A percentile compares a stretch with the other conserved stretches of the same genome.
Evolutionary conservation across 768 basidiomycete species (phyloP).

Genomic region (Lentinula detonsa): DNA sequence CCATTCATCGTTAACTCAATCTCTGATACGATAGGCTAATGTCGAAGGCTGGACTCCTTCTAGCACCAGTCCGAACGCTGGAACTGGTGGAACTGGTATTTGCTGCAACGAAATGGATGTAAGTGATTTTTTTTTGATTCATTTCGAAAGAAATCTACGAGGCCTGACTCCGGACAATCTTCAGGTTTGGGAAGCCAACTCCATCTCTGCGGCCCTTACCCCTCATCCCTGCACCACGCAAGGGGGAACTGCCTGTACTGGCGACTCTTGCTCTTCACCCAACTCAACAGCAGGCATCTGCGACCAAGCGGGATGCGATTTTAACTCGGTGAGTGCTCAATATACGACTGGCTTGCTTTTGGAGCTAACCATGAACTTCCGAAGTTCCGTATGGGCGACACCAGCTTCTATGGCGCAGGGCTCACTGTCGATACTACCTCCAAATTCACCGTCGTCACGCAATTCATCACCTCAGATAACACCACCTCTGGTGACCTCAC

Average conservation of each 20-base stretch:
- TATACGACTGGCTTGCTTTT: background rate
- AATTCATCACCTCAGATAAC: constrained; percentile 34
- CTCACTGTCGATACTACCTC: constrained; percentile 32
- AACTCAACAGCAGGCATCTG: constrained; percentile 27
- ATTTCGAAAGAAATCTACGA: background rate
- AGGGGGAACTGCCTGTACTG: constrained; percentile 29
- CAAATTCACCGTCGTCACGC: constrained; percentile 37
- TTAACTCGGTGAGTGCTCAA: constrained; percentile 26
- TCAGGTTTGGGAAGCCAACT: constrained; percentile 36
- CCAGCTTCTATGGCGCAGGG: constrained; percentile 32
- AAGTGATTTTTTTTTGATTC: background rate
- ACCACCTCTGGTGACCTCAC: constrained; percentile 28
- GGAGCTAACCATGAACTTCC: too few species aligned
- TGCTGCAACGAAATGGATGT: constrained; percentile 39
- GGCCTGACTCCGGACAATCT: background rate
- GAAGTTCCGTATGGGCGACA: constrained; percentile 35
- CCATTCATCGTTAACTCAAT: constrained; percentile 20
- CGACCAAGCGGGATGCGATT: constrained; percentile 41
- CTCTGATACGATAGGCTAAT: constrained; percentile 26
- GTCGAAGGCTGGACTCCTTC: constrained; percentile 24
- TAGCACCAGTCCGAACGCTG: constrained; percentile 27
- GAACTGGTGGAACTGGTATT: constrained; percentile 23
- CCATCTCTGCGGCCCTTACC: constrained; percentile 32
- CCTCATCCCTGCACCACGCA: constrained; percentile 31
- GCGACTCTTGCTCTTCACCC: constrained; percentile 20